A percentile compares a stretch with the other conserved stretches of the same genome.
Evolutionary conservation across 148 eudicot genomes (phyloP).

Genomic region (Salicornia ramosissima): DNA sequence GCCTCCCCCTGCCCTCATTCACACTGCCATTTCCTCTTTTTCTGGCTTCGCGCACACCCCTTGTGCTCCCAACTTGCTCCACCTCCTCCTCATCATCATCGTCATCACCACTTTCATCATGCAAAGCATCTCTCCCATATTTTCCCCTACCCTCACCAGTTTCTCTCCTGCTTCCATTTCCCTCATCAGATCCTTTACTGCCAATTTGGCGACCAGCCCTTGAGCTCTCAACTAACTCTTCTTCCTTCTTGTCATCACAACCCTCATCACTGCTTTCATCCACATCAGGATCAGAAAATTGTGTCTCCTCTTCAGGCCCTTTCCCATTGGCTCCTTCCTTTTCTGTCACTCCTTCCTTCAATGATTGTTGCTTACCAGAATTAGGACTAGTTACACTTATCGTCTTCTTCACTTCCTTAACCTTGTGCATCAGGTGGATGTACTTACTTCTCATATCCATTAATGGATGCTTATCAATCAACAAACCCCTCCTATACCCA

Average conservation of each 20-base stretch:
- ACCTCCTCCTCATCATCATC: conserved; percentile 27
- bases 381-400: conserved; percentile 22
- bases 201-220: conserved; percentile 3
- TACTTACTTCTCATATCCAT: conserved; percentile 69
- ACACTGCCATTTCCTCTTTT: conserved; percentile 4
- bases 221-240: background rate
- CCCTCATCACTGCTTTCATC: conserved; percentile 31
- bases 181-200: conserved; percentile 5
- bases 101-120: conserved; percentile 5
- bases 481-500: conserved; percentile 63
- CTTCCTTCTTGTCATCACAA: conserved; percentile 26
- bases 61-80: background rate
- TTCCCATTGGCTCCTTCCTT: conserved; percentile 24
- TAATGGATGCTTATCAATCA: conserved; percentile 59
- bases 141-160: conserved; percentile 13
- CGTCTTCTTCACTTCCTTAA: conserved; percentile 41
- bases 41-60: background rate
- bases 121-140: background rate
- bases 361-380: conserved; percentile 20
- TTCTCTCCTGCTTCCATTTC: too few species aligned
- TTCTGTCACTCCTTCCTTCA: conserved; percentile 26
- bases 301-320: conserved; percentile 29
- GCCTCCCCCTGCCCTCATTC: conserved; percentile 8
- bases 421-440: conserved; percentile 64
- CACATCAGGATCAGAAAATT: conserved; percentile 36